These are phyloP conservation scores for Volvariella surrecta DNA, from an alignment of 1,284 basidiomycete species.

Conservation along the genomic window DNA sequence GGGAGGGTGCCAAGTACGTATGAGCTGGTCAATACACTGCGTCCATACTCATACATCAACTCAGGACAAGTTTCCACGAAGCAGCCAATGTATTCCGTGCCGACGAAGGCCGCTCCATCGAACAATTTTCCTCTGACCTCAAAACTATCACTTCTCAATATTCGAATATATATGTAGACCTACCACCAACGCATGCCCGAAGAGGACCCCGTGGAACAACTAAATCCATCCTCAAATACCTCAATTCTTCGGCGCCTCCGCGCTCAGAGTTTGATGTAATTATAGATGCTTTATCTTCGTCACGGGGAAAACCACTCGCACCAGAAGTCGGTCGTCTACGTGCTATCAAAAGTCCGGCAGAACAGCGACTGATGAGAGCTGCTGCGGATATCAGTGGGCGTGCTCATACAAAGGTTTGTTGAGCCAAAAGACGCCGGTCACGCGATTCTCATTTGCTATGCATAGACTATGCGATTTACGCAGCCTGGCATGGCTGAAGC, in stretches of 20 bases:
- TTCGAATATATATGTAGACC: slow-evolving; percentile 32
- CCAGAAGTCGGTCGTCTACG: slow-evolving; percentile 57
- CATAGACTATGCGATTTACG: slow-evolving; percentile 78
- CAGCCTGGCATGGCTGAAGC: slow-evolving; percentile 66
- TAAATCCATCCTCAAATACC: slow-evolving; percentile 41
- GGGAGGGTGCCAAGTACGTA: slow-evolving; percentile 78
- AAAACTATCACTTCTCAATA: slow-evolving; percentile 26
- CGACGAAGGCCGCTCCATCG: slow-evolving; percentile 60
- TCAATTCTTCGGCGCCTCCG: slow-evolving; percentile 24
- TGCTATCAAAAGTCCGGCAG: slow-evolving; percentile 61
- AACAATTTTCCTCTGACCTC: slow-evolving; percentile 43
- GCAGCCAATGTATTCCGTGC: slow-evolving; percentile 62
- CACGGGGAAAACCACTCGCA: slow-evolving; percentile 42
- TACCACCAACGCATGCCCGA: slow-evolving; percentile 23
- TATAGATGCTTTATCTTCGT: slow-evolving; percentile 40
- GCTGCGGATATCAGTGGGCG: slow-evolving; percentile 73
- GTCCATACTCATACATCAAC: slow-evolving; percentile 3
- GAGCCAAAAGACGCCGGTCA: background rate
- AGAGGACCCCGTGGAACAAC: slow-evolving; percentile 23
- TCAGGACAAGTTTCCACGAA: slow-evolving; percentile 52
- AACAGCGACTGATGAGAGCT: slow-evolving; percentile 61
- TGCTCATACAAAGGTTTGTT: slow-evolving; percentile 68
- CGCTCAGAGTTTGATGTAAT: slow-evolving; percentile 42
- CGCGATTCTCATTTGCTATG: background rate
- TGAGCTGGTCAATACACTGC: slow-evolving; percentile 11